Evolutionary conservation across 1,139 yeast species (phyloP), one percentile per base, ranked within the genome.

Genomic region (Hemisphaericaspora lyxosophila): DNA sequence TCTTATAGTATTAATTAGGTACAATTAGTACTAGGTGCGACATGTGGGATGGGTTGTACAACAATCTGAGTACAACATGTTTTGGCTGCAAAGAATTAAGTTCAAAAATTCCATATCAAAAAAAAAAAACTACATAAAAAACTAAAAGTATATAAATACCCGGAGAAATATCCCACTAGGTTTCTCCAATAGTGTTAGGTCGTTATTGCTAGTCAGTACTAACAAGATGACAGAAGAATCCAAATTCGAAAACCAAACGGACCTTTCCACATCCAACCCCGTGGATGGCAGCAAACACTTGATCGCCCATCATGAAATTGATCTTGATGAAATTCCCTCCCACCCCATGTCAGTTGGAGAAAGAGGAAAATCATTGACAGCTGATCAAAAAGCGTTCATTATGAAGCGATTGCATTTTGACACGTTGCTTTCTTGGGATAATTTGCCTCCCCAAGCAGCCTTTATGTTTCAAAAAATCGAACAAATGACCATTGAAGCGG

Each of bases 401-500:
- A 55, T 64, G 43, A 54, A 43, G 34, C 51, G 66, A 36, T 51
- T 64, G 35, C 55, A 55, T 41, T 55, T 50, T 34, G 64, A 56
- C 26, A 58, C 60, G 23, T 59, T 61, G 43, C 34, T 46, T 3
- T 33, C 49, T n/a, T 51, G 55, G 35, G 62, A 60, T 11, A 52
- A 60, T 18, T 49, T 62, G 30, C 68, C 67, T 1, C 47, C 53
- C 8, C 41, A 45, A 7, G 64, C 57, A 4, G 41, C 59, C 4
- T 59, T 60, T 42, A 57, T 62, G 55, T 49, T 64, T 39, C 65
- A 61, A 41, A 60, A 62, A 36, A 53, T 62, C 28, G 59, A 55
- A 41, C 34, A 38, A 15, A 40, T 62, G 36, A 9, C 49, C 1
- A 44, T 44, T 8, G 45, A 44, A 4, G 67, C 62, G 33, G 54